These are phyloP conservation scores for Cyclotella baltica DNA, from an alignment of 108 stramenopile genomes.

Conservation along the genomic window DNA sequence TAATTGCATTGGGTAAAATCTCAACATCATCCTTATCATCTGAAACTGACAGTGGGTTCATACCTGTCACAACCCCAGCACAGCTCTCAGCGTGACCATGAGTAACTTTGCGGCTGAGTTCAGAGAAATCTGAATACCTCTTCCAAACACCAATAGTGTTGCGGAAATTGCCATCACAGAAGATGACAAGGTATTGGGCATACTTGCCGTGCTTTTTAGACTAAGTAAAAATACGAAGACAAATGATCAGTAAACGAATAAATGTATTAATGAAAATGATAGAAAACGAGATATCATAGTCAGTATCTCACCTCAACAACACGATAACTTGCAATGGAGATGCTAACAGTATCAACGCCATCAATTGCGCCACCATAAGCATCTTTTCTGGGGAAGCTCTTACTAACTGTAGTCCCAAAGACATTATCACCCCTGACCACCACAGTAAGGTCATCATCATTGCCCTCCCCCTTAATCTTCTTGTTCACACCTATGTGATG, in stretches of 20 bases:
- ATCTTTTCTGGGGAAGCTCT: slow-evolving; percentile 70
- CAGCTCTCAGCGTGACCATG: slow-evolving; percentile 77
- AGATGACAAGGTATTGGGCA: slow-evolving; percentile 89
- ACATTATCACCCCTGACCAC: slow-evolving; percentile 81
- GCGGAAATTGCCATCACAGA: slow-evolving; percentile 81
- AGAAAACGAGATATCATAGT: not conserved
- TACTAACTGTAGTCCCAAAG: slow-evolving; percentile 91
- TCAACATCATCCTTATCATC: slow-evolving; percentile 70
- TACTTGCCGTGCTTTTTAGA: slow-evolving; percentile 84
- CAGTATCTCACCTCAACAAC: slow-evolving; percentile 73
- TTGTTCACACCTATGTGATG: slow-evolving; percentile 59
- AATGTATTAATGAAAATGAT: not conserved
- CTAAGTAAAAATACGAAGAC: slow-evolving; percentile 33
- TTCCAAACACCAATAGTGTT: slow-evolving; percentile 93
- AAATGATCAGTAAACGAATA: not conserved
- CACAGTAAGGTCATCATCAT: slow-evolving; percentile 69
- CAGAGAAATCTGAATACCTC: slow-evolving; percentile 87
- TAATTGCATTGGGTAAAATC: slow-evolving; percentile 85
- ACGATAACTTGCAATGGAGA: slow-evolving; percentile 88
- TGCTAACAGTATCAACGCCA: slow-evolving; percentile 82
- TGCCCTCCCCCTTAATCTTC: slow-evolving; percentile 54
- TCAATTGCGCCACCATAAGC: slow-evolving; percentile 59
- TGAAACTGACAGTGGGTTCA: slow-evolving; percentile 75
- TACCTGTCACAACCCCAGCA: slow-evolving; percentile 75
- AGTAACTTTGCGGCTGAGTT: slow-evolving; percentile 75